Evolutionary conservation across 1,284 basidiomycete genomes (phyloP).

Genomic region (Sparassis latifolia): DNA sequence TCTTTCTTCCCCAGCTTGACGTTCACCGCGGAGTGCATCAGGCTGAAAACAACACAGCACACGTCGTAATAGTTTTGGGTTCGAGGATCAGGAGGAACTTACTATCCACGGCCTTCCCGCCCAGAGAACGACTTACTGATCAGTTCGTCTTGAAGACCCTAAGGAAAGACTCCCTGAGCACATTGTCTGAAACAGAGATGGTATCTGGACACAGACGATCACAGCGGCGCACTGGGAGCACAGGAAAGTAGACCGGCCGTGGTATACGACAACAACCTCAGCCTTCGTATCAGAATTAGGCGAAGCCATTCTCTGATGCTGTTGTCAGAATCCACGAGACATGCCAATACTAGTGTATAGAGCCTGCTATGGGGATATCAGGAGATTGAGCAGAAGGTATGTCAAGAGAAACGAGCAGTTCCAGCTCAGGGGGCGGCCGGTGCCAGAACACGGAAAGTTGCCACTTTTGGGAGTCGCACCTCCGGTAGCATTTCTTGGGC

Average conservation of each 20-base stretch:
- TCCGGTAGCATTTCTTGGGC: too few species aligned
- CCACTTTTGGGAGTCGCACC: too few species aligned
- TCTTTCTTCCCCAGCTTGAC: slow-evolving; percentile 70
- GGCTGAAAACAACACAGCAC: slow-evolving; percentile 31
- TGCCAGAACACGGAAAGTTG: too few species aligned
- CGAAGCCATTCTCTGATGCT: not conserved
- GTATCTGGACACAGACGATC: slow-evolving; percentile 39
- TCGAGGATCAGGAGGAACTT: slow-evolving; percentile 26
- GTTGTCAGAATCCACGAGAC: too few species aligned
- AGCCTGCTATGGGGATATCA: too few species aligned
- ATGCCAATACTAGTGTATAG: too few species aligned
- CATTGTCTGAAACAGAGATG: not conserved
- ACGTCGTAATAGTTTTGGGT: not conserved
- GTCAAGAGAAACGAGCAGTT: too few species aligned
- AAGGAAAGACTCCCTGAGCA: not conserved
- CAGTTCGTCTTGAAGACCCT: slow-evolving; percentile 81
- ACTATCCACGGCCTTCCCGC: slow-evolving; percentile 79
- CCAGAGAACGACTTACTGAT: slow-evolving; percentile 85
- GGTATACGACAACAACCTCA: slow-evolving; percentile 27
- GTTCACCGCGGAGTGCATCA: slow-evolving; percentile 76
- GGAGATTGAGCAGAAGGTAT: too few species aligned
- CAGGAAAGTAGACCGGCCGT: slow-evolving; percentile 52
- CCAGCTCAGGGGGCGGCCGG: too few species aligned
- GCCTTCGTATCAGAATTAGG: not conserved
- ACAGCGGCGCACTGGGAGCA: slow-evolving; percentile 62